Evolutionary conservation across 441 rosid genomes (phyloP).

Genomic region (Eutrema salsugineum): DNA sequence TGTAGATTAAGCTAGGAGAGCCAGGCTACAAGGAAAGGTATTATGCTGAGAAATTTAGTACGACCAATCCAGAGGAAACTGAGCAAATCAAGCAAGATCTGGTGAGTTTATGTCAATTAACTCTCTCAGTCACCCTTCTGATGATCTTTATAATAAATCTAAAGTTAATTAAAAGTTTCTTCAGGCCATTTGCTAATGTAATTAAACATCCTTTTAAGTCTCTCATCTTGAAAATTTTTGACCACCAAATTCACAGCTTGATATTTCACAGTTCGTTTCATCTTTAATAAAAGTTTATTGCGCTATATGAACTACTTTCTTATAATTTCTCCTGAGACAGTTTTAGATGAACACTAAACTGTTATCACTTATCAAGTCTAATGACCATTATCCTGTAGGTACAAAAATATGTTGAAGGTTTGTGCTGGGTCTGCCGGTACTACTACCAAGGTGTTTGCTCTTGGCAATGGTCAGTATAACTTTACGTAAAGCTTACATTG

Average conservation of each 20-base stretch:
- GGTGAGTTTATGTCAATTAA: conserved; percentile 43
- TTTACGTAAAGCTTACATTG: neutral
- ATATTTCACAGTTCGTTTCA: neutral
- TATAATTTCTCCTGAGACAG: neutral
- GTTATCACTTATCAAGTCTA: neutral
- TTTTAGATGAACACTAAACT: neutral
- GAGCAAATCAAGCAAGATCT: conserved; percentile 67
- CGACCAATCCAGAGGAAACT: conserved; percentile 59
- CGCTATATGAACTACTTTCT: neutral
- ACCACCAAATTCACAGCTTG: neutral
- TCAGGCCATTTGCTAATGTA: neutral
- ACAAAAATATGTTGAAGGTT: conserved; percentile 85
- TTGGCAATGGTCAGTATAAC: conserved; percentile 89
- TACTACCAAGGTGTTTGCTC: conserved; percentile 96
- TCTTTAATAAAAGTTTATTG: neutral
- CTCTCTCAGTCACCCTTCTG: neutral
- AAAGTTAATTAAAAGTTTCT: neutral
- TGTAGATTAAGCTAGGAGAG: conserved; percentile 86
- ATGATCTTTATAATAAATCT: neutral
- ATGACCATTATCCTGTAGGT: conserved; percentile 50
- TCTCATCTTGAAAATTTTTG: neutral
- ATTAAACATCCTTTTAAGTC: neutral
- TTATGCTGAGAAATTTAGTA: conserved; percentile 76
- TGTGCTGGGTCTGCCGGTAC: conserved; percentile 97
- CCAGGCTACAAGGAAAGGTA: conserved; percentile 95